A percentile compares a stretch with the other conserved stretches of the same genome.
Evolutionary conservation across 768 basidiomycete species (phyloP).

Genomic region (Leccinellum rugosiceps): DNA sequence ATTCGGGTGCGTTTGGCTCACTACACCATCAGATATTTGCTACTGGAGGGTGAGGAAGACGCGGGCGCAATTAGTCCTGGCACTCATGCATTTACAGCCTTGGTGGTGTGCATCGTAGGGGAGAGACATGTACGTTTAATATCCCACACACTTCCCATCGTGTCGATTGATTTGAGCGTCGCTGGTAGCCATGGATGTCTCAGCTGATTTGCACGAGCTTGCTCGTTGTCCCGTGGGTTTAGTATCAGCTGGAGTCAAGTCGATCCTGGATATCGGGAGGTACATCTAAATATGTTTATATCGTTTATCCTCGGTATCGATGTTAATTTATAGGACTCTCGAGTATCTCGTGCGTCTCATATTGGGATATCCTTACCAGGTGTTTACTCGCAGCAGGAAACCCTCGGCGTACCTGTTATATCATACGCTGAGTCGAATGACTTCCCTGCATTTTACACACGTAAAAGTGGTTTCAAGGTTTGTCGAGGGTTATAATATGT

Average conservation of each 20-base stretch:
- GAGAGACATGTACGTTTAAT: conserved; percentile 55
- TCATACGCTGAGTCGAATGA: conserved; percentile 71
- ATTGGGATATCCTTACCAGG: neutral
- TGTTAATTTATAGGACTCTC: conserved; percentile 52
- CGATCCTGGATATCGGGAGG: conserved; percentile 91
- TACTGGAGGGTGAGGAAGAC: conserved; percentile 77
- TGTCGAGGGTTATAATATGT: neutral
- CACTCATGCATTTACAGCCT: conserved; percentile 41
- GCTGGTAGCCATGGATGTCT: conserved; percentile 87
- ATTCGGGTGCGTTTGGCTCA: conserved; percentile 7
- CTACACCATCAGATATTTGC: conserved; percentile 62
- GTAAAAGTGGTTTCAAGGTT: conserved; percentile 74
- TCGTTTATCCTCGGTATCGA: neutral
- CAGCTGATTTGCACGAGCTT: conserved; percentile 90
- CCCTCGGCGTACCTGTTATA: conserved; percentile 88
- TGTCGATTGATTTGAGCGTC: conserved; percentile 1
- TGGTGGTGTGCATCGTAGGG: conserved; percentile 82
- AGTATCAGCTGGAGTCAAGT: conserved; percentile 92
- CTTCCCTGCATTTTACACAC: conserved; percentile 94
- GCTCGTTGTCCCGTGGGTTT: conserved; percentile 87
- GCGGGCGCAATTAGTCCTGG: neutral
- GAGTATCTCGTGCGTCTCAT: conserved; percentile 63
- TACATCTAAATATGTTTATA: conserved; percentile 17
- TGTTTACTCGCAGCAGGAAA: conserved; percentile 58
- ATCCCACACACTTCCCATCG: neutral